Percentiles rank a stretch among this genome's conserved stretches.
Conservation (phyloP, 768 basidiomycete species). For the Lactarius pseudohatsudake region DNA sequence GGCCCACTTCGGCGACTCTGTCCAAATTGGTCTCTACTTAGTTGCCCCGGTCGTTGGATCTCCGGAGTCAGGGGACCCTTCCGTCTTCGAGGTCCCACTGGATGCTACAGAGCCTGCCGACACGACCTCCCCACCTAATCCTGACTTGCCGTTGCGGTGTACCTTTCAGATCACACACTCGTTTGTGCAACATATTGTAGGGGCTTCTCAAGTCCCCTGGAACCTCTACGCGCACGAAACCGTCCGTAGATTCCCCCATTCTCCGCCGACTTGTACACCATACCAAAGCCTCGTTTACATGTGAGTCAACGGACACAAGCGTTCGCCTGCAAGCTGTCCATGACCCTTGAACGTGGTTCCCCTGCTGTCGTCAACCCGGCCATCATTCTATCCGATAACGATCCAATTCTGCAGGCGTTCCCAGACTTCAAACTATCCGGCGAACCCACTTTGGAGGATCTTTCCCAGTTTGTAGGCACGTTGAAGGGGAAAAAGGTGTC, state of each 20-base stretch:
- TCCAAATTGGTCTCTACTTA: constrained; percentile 80
- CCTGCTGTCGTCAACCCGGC: constrained; percentile 44
- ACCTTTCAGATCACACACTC: constrained; percentile 58
- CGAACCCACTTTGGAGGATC: constrained; percentile 80
- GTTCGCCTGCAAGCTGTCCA: constrained; percentile 58
- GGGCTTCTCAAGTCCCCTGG: neutral
- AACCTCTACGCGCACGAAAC: constrained; percentile 36
- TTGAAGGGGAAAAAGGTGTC: constrained; percentile 81
- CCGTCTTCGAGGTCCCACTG: constrained; percentile 22
- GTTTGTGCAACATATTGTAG: constrained; percentile 34
- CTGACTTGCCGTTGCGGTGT: constrained; percentile 49
- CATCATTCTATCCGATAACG: constrained; percentile 43
- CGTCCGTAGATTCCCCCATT: constrained; percentile 51
- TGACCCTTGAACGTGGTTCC: constrained; percentile 63
- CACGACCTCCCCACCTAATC: constrained; percentile 27
- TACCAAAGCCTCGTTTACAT: constrained; percentile 48
- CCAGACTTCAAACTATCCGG: constrained; percentile 50
- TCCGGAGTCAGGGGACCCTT: constrained; percentile 8
- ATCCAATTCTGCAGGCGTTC: constrained; percentile 49
- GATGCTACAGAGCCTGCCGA: constrained; percentile 24
- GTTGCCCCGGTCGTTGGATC: constrained; percentile 33
- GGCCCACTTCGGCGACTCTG: constrained; percentile 70
- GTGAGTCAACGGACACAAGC: constrained; percentile 45
- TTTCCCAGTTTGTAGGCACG: constrained; percentile 75
- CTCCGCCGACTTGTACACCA: constrained; percentile 61